phyloP scores from a whole-genome alignment of 2,329 filamentous ascomycete species.

The Albifimbria verrucaria region DNA sequence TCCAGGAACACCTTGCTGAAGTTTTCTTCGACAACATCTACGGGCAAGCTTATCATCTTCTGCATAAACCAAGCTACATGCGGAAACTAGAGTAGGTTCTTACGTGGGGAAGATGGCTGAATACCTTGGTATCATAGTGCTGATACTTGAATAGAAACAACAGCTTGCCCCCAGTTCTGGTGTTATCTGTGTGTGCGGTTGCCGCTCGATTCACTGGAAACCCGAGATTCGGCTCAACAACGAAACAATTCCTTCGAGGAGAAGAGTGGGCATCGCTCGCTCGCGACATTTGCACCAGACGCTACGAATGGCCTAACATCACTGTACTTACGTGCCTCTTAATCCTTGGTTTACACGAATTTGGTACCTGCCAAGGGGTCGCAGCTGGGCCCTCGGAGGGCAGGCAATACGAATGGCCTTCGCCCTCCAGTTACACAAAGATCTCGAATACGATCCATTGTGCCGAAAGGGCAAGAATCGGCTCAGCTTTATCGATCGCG shows the following conservation, averaged over 20 bases:
- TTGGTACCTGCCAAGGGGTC: slow-evolving; percentile 95
- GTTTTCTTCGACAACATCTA: slow-evolving; percentile 96
- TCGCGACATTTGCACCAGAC: slow-evolving; percentile 79
- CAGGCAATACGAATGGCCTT: slow-evolving; percentile 97
- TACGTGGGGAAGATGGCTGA: neutral
- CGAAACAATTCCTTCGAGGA: slow-evolving; percentile 75
- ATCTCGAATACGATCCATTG: slow-evolving; percentile 77
- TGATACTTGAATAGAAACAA: slow-evolving; percentile 26
- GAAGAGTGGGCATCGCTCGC: slow-evolving; percentile 88
- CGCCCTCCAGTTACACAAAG: slow-evolving; percentile 87
- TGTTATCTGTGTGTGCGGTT: slow-evolving; percentile 91
- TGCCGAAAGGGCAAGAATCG: slow-evolving; percentile 60
- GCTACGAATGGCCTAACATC: slow-evolving; percentile 94
- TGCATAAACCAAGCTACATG: slow-evolving; percentile 98
- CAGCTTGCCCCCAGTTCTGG: slow-evolving; percentile 81
- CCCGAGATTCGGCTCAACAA: slow-evolving; percentile 71
- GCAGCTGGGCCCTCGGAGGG: slow-evolving; percentile 93
- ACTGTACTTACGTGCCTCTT: slow-evolving; percentile 90
- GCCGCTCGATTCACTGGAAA: slow-evolving; percentile 94
- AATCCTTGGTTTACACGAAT: slow-evolving; percentile 87
- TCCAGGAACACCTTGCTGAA: slow-evolving; percentile 90
- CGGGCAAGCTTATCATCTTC: slow-evolving; percentile 87
- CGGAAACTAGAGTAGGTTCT: slow-evolving; percentile 66
- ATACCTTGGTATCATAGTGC: slow-evolving; percentile 1
- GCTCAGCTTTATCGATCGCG: slow-evolving; percentile 86